Evolutionary conservation across 345 rosid genomes (phyloP).

Genomic region (Anastatica hierochuntica): DNA sequence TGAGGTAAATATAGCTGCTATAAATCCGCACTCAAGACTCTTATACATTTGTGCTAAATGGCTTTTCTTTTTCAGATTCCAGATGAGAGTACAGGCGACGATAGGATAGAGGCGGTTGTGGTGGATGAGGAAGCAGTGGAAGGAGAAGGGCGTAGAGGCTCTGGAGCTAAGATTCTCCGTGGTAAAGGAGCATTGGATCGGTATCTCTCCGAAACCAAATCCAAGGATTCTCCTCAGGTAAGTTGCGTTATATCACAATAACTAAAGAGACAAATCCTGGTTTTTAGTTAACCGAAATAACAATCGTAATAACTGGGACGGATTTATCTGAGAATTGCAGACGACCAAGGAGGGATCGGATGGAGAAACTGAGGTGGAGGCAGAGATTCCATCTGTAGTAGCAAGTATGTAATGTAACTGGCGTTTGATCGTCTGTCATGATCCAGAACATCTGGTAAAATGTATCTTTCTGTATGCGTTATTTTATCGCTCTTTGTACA

Average conservation of each 20-base stretch:
- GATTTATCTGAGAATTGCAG: slow-evolving; percentile 27
- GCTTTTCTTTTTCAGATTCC: slow-evolving; percentile 57
- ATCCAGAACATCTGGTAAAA: too few relatives aligned
- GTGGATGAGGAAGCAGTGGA: slow-evolving; percentile 80
- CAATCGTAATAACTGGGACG: too few relatives aligned
- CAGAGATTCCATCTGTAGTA: slow-evolving; percentile 68
- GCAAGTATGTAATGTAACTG: slow-evolving; percentile 91
- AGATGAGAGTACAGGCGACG: slow-evolving; percentile 54
- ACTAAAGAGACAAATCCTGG: background rate
- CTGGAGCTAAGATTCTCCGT: slow-evolving; percentile 75
- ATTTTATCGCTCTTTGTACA: slow-evolving; percentile 38
- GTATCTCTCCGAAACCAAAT: slow-evolving; percentile 41
- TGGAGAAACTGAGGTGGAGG: slow-evolving; percentile 61
- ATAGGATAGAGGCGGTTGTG: slow-evolving; percentile 77
- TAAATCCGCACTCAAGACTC: too few relatives aligned
- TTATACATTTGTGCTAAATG: too few relatives aligned
- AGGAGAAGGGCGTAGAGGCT: slow-evolving; percentile 37
- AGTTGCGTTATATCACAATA: too few relatives aligned
- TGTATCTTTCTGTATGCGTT: slow-evolving; percentile 30
- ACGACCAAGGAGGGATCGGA: slow-evolving; percentile 36
- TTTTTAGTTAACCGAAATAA: background rate
- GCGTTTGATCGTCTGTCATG: slow-evolving; percentile 6
- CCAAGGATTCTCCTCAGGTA: slow-evolving; percentile 31
- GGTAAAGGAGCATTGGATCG: slow-evolving; percentile 68
- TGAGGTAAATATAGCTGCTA: slow-evolving; percentile 42